Conservation (phyloP, 805 yeast species). For the Yarrowia osloensis region DNA sequence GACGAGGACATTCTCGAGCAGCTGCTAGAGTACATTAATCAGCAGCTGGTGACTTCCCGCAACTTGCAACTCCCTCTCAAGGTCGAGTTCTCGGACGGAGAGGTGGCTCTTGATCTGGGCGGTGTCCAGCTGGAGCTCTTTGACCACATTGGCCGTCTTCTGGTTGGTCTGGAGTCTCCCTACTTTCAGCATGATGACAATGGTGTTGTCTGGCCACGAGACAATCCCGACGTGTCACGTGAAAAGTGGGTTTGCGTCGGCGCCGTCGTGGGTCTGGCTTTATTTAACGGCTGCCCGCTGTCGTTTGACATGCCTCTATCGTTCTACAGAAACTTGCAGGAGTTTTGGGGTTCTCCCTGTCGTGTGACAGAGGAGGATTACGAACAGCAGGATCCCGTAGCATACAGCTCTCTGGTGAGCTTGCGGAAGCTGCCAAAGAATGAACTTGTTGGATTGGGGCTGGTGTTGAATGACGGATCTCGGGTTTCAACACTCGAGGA, state of each 20-base stretch:
- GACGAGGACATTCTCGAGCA: conserved; percentile 12
- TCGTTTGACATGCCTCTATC: conserved; percentile 38
- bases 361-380: conserved; percentile 30
- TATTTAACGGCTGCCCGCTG: conserved; percentile 40
- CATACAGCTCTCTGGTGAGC: conserved; percentile 31
- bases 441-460: not conserved
- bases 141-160: conserved; percentile 35
- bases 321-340: conserved; percentile 33
- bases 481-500: not conserved
- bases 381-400: conserved; percentile 36
- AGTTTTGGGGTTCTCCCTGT: not conserved
- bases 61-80: conserved; percentile 36
- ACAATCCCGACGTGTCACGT: not conserved
- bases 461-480: not conserved
- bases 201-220: conserved; percentile 3
- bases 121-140: conserved; percentile 42
- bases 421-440: conserved; percentile 31
- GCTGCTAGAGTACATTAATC: conserved; percentile 2
- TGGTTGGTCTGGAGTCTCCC: conserved; percentile 33
- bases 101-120: conserved; percentile 41
- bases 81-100: conserved; percentile 38
- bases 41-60: not conserved
- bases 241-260: conserved; percentile 31
- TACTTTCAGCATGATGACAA: conserved; percentile 29
- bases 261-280: conserved; percentile 39